A percentile compares a stretch with the other conserved stretches of the same genome.
phyloP scores from a whole-genome alignment of 768 basidiomycete species.

The Ramaria sp. region DNA sequence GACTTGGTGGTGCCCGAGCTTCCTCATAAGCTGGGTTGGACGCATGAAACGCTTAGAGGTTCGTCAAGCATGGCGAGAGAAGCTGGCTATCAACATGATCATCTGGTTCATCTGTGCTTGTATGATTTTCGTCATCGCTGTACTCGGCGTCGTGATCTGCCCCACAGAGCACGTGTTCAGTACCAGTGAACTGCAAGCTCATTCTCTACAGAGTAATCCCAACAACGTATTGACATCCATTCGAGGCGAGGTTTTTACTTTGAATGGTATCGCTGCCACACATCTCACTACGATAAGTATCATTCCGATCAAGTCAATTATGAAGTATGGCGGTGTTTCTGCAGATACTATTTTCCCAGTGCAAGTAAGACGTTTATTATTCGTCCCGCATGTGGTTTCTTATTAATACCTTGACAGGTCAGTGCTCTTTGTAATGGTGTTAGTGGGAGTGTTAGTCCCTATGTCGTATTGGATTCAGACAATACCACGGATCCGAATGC shows the following conservation, averaged over 20 bases:
- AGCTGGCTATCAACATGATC: slow-evolving; percentile 86
- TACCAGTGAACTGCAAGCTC: slow-evolving; percentile 58
- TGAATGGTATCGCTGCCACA: slow-evolving; percentile 51
- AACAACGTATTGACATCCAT: slow-evolving; percentile 75
- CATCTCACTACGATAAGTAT: slow-evolving; percentile 64
- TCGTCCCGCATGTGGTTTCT: neutral
- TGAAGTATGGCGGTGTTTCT: slow-evolving; percentile 74
- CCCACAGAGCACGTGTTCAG: slow-evolving; percentile 91
- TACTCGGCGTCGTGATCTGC: slow-evolving; percentile 83
- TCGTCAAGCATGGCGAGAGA: slow-evolving; percentile 95
- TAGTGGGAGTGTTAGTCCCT: slow-evolving; percentile 71
- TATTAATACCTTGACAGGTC: slow-evolving; percentile 38
- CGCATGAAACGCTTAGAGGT: slow-evolving; percentile 93
- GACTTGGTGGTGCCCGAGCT: slow-evolving; percentile 85
- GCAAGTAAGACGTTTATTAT: slow-evolving; percentile 42
- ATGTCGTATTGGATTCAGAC: slow-evolving; percentile 60
- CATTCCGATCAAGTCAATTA: slow-evolving; percentile 59
- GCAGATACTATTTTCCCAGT: slow-evolving; percentile 84
- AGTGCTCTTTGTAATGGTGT: slow-evolving; percentile 87
- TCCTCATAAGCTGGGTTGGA: slow-evolving; percentile 57
- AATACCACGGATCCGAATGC: slow-evolving; percentile 62
- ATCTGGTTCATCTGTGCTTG: slow-evolving; percentile 92
- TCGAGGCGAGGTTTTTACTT: slow-evolving; percentile 91
- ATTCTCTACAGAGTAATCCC: slow-evolving; percentile 50
- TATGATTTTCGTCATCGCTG: slow-evolving; percentile 86